A percentile compares a stretch with the other conserved stretches of the same genome.
These are phyloP conservation scores for Rhodotorula paludigena DNA, from an alignment of 768 basidiomycete species.

Conservation along the genomic window DNA sequence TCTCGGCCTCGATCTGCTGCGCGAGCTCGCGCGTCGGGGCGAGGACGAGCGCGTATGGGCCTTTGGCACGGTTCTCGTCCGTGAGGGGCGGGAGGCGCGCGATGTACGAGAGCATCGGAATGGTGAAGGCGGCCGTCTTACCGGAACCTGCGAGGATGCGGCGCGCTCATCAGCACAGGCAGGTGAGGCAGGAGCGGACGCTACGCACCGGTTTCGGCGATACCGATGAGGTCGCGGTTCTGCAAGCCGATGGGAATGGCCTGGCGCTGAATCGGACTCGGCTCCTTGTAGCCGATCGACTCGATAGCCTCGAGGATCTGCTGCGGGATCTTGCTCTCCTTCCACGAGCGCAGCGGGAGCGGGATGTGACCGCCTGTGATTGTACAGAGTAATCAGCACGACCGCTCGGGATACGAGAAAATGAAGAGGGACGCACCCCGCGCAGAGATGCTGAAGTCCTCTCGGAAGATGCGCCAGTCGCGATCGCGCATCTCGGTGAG, in stretches of 20 bases:
- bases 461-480: constrained; percentile 98
- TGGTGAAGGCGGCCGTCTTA: constrained; percentile 97
- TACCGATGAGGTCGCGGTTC: constrained; percentile 94
- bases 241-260: constrained; percentile 98
- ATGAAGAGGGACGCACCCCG: constrained; percentile 58
- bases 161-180: constrained; percentile 1
- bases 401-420: background rate
- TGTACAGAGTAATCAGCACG: background rate
- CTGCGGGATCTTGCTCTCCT: constrained; percentile 75
- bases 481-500: constrained; percentile 90
- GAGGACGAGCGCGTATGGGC: constrained; percentile 86
- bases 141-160: constrained; percentile 67
- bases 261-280: constrained; percentile 92
- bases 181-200: background rate
- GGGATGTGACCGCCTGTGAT: constrained; percentile 85
- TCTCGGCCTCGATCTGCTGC: constrained; percentile 91
- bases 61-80: constrained; percentile 88
- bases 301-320: constrained; percentile 77
- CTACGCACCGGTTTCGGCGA: constrained; percentile 83
- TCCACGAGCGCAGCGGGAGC: constrained; percentile 86
- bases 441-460: constrained; percentile 94
- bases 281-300: constrained; percentile 91
- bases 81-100: constrained; percentile 73
- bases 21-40: constrained; percentile 98
- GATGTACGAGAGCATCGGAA: constrained; percentile 96